Percentiles rank a stretch among this genome's conserved stretches.
Conservation (phyloP, 2,329 filamentous ascomycete genomes). For the Trichoderma sp. region DNA sequence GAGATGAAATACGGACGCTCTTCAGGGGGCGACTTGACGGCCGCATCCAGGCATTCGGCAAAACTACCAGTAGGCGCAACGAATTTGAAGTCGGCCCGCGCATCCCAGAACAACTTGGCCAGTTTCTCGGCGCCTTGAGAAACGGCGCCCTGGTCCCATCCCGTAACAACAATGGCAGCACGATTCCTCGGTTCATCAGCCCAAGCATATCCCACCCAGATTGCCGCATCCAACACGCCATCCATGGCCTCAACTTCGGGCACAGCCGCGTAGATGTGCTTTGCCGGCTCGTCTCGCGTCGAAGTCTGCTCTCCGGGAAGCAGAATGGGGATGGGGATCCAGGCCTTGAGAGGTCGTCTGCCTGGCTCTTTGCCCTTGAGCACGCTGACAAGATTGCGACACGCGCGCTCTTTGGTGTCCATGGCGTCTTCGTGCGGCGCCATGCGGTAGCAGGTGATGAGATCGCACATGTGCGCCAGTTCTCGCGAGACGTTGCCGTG, state of each 20-base stretch:
- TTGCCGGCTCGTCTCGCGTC: conserved; percentile 54
- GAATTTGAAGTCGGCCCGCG: conserved; percentile 50
- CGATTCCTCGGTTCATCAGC: conserved; percentile 56
- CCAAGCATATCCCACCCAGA: conserved; percentile 60
- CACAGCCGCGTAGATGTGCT: conserved; percentile 52
- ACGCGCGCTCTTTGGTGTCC: conserved; percentile 55
- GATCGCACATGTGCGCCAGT: conserved; percentile 51
- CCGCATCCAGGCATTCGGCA: conserved; percentile 49
- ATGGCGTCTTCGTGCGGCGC: conserved; percentile 54
- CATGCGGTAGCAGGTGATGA: conserved; percentile 56
- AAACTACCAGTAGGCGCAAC: conserved; percentile 54
- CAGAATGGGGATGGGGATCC: conserved; percentile 54
- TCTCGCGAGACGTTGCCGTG: conserved; percentile 56
- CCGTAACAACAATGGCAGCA: conserved; percentile 53
- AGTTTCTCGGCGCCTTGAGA: conserved; percentile 46
- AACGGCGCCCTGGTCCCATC: conserved; percentile 48
- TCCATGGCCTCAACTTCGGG: conserved; percentile 44
- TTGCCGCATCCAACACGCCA: conserved; percentile 52
- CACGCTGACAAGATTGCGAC: conserved; percentile 49
- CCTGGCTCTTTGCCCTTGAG: conserved; percentile 34
- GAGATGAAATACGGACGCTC: conserved; percentile 55
- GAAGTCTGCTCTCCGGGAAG: conserved; percentile 58
- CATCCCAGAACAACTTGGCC: conserved; percentile 51
- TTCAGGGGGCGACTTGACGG: conserved; percentile 39
- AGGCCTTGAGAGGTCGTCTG: conserved; percentile 51